Base-by-base conservation (phyloP, 257 asterid species). In the Penstemon newberryi region DNA sequence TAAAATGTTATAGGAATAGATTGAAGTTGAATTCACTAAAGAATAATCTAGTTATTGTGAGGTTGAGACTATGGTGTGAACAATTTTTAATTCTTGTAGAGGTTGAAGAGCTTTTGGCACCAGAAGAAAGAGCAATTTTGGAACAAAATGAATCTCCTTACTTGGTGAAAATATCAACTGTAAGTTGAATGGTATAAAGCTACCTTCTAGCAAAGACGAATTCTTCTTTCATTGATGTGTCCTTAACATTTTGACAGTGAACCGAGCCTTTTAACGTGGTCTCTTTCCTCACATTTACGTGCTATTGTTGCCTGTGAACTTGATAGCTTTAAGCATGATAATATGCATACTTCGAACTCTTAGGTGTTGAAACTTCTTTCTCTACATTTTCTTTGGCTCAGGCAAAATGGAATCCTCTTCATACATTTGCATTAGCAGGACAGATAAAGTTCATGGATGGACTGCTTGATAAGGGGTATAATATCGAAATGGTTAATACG, bases 351-450 rank as follows among this genome's bases (percentile, higher is more conserved):
- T 7, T 68, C 65, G 36, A 56, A 60, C 41, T 43, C 13, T 15
- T 15, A 33, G 52, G 64, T 57, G 5, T 59, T 71, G 39, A 40
- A 52, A 60, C 25, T 19, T 42, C 18, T 38, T 50, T 41, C 65
- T 36, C 15, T 60, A 25, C 15, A 13, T 19, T 1, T 67, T 77
- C 36, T 18, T 49, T 66, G 45, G 54, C 42, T 4, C 80, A 92
- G 98, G 79, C 36, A 51, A 93, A 86, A 73, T 93, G 97, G 98
- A 85, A 82, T 82, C 93, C 88, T 73, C 77, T 93, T 60, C 97
- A 90, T 75, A 84, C 89, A 70, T 87, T 77, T 79, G 95, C 95
- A 40, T 75, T 90, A 42, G 89, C 94, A 40, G 97, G 95, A 73
- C 97, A 90, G 73, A 88, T 93, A 69, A 84, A 82, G 43, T 87